Conservation (phyloP, 2,329 filamentous ascomycete species). For the Arthrobotrys iridis region DNA sequence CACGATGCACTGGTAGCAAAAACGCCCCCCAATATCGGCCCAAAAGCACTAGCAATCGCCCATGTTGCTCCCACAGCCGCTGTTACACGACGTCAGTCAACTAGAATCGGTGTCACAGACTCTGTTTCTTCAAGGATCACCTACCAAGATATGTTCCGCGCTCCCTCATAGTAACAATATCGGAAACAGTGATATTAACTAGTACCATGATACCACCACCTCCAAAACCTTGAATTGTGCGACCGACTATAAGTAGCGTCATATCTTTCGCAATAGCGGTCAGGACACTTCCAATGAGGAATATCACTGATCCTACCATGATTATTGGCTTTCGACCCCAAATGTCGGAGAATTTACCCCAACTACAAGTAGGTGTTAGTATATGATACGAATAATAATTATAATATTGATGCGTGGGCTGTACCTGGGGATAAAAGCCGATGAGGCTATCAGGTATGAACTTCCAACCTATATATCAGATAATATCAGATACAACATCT, state of each 20-base stretch:
- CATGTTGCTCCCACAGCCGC: conserved; percentile 73
- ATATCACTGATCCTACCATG: conserved; percentile 70
- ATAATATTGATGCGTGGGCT: neutral
- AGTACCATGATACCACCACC: conserved; percentile 70
- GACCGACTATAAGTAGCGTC: conserved; percentile 67
- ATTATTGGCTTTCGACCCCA: conserved; percentile 73
- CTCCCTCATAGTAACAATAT: conserved; percentile 60
- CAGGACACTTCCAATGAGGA: conserved; percentile 70
- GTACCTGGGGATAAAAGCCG: conserved; percentile 52
- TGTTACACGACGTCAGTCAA: conserved; percentile 13
- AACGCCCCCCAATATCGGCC: conserved; percentile 72
- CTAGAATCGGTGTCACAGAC: conserved; percentile 58
- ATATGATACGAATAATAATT: neutral
- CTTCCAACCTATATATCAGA: conserved; percentile 33
- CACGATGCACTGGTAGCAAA: conserved; percentile 72
- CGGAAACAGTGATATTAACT: conserved; percentile 70
- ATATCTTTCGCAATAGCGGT: conserved; percentile 67
- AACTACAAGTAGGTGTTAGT: conserved; percentile 4
- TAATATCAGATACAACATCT: neutral
- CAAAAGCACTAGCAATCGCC: conserved; percentile 73
- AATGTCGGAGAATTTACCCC: conserved; percentile 66
- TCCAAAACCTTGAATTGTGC: conserved; percentile 69
- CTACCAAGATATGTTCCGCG: conserved; percentile 59
- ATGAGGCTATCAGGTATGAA: conserved; percentile 49
- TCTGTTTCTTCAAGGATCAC: neutral